These are phyloP conservation scores for Auricularia auricula-judae DNA, from an alignment of 768 basidiomycete species.

Conservation along the genomic window DNA sequence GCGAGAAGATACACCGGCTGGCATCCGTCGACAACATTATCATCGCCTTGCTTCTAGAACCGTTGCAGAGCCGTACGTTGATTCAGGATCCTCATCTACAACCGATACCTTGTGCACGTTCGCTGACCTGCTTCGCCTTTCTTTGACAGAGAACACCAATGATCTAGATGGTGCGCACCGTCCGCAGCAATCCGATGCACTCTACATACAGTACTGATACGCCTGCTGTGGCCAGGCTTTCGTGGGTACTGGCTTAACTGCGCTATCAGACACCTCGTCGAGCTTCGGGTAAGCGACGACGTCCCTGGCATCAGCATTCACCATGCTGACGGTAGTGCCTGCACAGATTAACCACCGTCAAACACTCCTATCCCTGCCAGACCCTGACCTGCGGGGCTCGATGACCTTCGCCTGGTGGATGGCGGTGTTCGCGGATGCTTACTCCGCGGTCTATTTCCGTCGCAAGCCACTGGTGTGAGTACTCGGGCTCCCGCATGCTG, in stretches of 20 bases:
- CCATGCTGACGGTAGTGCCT: neutral
- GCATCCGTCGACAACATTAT: slow-evolving; percentile 73
- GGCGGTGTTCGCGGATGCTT: slow-evolving; percentile 77
- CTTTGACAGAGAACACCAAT: slow-evolving; percentile 51
- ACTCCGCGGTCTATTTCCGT: slow-evolving; percentile 73
- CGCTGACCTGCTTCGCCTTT: slow-evolving; percentile 1
- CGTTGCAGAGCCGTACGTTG: slow-evolving; percentile 76
- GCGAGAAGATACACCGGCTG: slow-evolving; percentile 74
- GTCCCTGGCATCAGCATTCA: slow-evolving; percentile 11
- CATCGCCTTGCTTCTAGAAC: slow-evolving; percentile 70
- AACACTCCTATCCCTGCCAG: slow-evolving; percentile 59
- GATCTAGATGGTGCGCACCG: slow-evolving; percentile 48
- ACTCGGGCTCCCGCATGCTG: slow-evolving; percentile 1
- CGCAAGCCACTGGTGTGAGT: slow-evolving; percentile 66
- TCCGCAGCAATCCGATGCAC: slow-evolving; percentile 7
- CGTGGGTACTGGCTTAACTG: slow-evolving; percentile 77
- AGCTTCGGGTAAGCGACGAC: slow-evolving; percentile 43
- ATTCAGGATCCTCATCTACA: slow-evolving; percentile 9
- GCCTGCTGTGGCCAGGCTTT: slow-evolving; percentile 39
- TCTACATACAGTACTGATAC: neutral
- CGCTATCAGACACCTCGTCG: slow-evolving; percentile 67
- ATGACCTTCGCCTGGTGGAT: slow-evolving; percentile 96
- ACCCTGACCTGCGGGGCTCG: slow-evolving; percentile 65
- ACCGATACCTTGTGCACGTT: slow-evolving; percentile 1
- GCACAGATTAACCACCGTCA: slow-evolving; percentile 74